phyloP scores from a whole-genome alignment of 495 filamentous ascomycete species.

The Penicillium longicatenatum region DNA sequence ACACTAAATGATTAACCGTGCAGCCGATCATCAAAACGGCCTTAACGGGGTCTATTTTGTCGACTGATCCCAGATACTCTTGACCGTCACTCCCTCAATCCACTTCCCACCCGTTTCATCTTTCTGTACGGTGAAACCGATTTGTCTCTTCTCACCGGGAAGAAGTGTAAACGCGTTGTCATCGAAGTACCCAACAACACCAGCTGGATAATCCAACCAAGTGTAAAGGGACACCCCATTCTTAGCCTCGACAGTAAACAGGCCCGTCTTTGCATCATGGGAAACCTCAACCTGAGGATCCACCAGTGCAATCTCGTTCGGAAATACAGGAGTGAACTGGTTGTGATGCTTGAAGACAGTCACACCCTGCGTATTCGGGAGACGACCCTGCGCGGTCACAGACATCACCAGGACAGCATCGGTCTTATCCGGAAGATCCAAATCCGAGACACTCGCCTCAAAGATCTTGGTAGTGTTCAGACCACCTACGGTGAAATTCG shows the following conservation, averaged over 20 bases:
- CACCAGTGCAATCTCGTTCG: slow-evolving; percentile 54
- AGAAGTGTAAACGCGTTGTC: slow-evolving; percentile 61
- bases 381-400: slow-evolving; percentile 52
- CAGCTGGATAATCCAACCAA: slow-evolving; percentile 64
- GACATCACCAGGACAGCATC: slow-evolving; percentile 58
- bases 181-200: slow-evolving; percentile 60
- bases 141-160: slow-evolving; percentile 53
- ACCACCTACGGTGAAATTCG: slow-evolving; percentile 56
- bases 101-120: slow-evolving; percentile 52
- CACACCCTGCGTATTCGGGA: slow-evolving; percentile 51
- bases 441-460: slow-evolving; percentile 38
- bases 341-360: slow-evolving; percentile 58
- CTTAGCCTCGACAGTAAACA: slow-evolving; percentile 60
- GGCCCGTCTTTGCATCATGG: slow-evolving; percentile 35
- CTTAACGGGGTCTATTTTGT: slow-evolving; percentile 6
- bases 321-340: slow-evolving; percentile 54
- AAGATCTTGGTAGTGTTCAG: slow-evolving; percentile 63
- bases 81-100: slow-evolving; percentile 55
- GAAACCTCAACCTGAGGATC: slow-evolving; percentile 56
- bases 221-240: slow-evolving; percentile 64
- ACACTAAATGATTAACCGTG: no score
- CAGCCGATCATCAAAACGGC: no score
- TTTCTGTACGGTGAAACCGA: slow-evolving; percentile 52
- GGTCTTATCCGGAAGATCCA: slow-evolving; percentile 37
- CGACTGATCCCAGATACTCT: slow-evolving; percentile 68